phyloP scores from a whole-genome alignment of 1,284 basidiomycete genomes.

The Ustilago bromivora region DNA sequence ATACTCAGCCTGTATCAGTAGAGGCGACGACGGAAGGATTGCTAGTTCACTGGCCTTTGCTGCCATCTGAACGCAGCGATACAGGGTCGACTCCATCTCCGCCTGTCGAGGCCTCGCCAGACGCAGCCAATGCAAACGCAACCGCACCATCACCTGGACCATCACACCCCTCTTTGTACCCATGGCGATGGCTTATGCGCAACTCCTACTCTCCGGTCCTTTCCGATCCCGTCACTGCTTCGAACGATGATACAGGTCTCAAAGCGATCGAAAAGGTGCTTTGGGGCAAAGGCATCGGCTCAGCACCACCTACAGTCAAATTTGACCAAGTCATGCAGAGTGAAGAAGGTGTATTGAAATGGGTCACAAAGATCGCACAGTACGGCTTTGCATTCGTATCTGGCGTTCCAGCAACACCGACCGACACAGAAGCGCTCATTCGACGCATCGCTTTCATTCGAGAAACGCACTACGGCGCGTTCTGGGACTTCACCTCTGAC shows the following conservation, averaged over 20 bases:
- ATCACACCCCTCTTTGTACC: constrained; percentile 81
- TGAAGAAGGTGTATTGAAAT: constrained; percentile 80
- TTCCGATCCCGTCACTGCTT: constrained; percentile 73
- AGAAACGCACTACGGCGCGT: constrained; percentile 89
- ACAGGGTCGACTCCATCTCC: constrained; percentile 5
- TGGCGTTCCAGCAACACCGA: constrained; percentile 82
- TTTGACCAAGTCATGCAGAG: constrained; percentile 82
- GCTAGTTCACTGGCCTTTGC: constrained; percentile 75
- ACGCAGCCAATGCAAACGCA: constrained; percentile 7
- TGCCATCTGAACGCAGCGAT: constrained; percentile 37
- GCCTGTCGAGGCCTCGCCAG: neutral
- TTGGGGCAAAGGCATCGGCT: constrained; percentile 83
- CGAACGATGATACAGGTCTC: constrained; percentile 28
- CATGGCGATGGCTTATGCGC: constrained; percentile 83
- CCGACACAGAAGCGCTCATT: constrained; percentile 85
- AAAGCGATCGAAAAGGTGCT: constrained; percentile 71
- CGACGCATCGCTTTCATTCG: constrained; percentile 87
- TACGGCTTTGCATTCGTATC: constrained; percentile 91
- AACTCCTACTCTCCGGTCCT: constrained; percentile 81
- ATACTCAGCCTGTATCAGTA: constrained; percentile 78
- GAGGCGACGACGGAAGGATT: constrained; percentile 76
- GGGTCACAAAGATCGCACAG: constrained; percentile 79
- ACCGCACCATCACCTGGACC: neutral
- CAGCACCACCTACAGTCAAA: constrained; percentile 80
- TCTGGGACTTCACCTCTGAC: constrained; percentile 97